phyloP scores from a whole-genome alignment of 139 green algal species.

The Trebouxia sp. region DNA sequence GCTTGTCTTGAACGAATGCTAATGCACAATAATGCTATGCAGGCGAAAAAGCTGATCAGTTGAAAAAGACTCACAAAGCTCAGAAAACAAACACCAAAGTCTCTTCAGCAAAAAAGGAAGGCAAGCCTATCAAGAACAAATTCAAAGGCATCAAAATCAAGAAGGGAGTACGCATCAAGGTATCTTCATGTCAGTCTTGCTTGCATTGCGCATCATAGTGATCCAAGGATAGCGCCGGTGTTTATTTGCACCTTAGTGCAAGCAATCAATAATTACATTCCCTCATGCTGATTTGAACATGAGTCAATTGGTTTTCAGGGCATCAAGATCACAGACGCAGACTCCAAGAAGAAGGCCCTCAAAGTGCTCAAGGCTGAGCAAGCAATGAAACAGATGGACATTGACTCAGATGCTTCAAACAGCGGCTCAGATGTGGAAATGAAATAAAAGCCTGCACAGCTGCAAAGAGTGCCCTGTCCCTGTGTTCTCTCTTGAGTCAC shows the following conservation, averaged over 20 bases:
- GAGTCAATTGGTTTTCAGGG: constrained; percentile 4
- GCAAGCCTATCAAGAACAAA: constrained; percentile 21
- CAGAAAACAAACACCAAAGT: constrained; percentile 26
- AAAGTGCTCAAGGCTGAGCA: constrained; percentile 19
- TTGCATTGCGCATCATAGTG: neutral
- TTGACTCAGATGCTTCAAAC: constrained; percentile 36
- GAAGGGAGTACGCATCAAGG: constrained; percentile 30
- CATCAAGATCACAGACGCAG: constrained; percentile 37
- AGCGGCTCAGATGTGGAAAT: constrained; percentile 33
- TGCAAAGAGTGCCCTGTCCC: neutral
- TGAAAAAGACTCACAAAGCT: constrained; percentile 22
- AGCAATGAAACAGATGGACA: constrained; percentile 40
- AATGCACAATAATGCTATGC: neutral
- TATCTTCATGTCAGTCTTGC: neutral
- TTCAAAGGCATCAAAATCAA: constrained; percentile 25
- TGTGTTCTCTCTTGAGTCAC: too few species aligned
- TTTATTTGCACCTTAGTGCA: neutral
- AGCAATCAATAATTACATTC: neutral
- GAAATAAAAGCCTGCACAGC: neutral
- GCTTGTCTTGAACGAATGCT: constrained; percentile 28
- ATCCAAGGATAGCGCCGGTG: neutral
- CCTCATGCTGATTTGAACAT: neutral
- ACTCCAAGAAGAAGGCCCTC: constrained; percentile 29
- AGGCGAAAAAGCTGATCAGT: constrained; percentile 29
- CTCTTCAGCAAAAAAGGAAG: neutral